Percentiles rank a stretch among this genome's conserved stretches.
Conservation (phyloP, 371 early-diverging fungal genomes). For the Fennellomyces sp. region DNA sequence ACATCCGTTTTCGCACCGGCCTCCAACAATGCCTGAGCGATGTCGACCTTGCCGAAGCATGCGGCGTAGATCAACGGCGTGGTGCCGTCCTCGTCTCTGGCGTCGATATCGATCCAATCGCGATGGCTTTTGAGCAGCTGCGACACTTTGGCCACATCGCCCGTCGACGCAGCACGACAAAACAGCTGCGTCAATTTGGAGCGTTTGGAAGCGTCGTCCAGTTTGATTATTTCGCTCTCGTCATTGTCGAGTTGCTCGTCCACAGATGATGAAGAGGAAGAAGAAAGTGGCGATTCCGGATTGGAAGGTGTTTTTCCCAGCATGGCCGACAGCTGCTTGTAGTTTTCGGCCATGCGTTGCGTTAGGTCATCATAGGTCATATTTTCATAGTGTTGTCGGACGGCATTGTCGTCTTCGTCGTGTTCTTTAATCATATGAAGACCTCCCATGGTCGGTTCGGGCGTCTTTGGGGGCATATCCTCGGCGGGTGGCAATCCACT, state of each 20-base stretch:
- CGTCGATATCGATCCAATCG: constrained; percentile 74
- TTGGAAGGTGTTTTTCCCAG: constrained; percentile 20
- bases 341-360: constrained; percentile 43
- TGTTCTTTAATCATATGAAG: constrained; percentile 25
- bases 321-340: constrained; percentile 41
- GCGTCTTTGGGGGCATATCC: neutral
- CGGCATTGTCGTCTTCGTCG: constrained; percentile 17
- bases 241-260: constrained; percentile 9
- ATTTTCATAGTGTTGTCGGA: constrained; percentile 42
- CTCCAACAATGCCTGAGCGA: constrained; percentile 69
- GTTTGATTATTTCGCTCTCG: neutral
- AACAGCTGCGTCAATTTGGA: constrained; percentile 56
- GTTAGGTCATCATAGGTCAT: constrained; percentile 53
- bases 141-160: constrained; percentile 90
- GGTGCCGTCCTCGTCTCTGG: constrained; percentile 82
- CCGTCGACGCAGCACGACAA: constrained; percentile 74
- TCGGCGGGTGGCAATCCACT: too few relatives aligned
- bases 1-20: constrained; percentile 81
- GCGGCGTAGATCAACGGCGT: constrained; percentile 88
- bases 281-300: constrained; percentile 12
- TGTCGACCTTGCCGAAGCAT: constrained; percentile 83
- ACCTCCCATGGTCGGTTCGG: constrained; percentile 12
- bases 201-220: constrained; percentile 47
- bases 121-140: constrained; percentile 55
- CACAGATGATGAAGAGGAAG: constrained; percentile 9